Percentiles rank a stretch among this genome's conserved stretches.
These are phyloP conservation scores for Sutorius australiensis DNA, from an alignment of 768 basidiomycete species.

Conservation along the genomic window DNA sequence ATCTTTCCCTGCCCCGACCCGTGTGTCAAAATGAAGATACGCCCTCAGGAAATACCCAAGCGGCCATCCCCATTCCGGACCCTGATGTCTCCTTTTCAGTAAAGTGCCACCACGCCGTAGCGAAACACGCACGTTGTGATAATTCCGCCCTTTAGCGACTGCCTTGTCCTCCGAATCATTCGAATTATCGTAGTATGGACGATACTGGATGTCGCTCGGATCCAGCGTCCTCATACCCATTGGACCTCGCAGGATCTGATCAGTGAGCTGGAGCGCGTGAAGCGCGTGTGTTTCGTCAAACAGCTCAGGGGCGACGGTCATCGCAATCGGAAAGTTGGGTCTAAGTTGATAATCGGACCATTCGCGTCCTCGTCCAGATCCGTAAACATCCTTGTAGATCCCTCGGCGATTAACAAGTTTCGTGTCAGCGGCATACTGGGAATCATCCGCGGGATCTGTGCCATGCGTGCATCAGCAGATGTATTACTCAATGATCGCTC, in stretches of 20 bases:
- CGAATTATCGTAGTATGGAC: slow-evolving; percentile 88
- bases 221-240: slow-evolving; percentile 98
- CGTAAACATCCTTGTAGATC: slow-evolving; percentile 97
- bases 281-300: slow-evolving; percentile 82
- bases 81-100: slow-evolving; percentile 41
- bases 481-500: neutral
- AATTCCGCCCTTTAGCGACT: slow-evolving; percentile 92
- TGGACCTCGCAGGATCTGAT: slow-evolving; percentile 76
- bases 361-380: slow-evolving; percentile 80
- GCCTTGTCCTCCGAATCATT: slow-evolving; percentile 83
- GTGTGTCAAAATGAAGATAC: slow-evolving; percentile 82
- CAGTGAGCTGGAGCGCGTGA: slow-evolving; percentile 73
- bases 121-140: slow-evolving; percentile 66
- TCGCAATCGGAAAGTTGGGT: slow-evolving; percentile 91
- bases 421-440: slow-evolving; percentile 64
- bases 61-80: slow-evolving; percentile 95
- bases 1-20: slow-evolving; percentile 60
- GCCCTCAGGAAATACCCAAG: slow-evolving; percentile 94
- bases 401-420: slow-evolving; percentile 81
- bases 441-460: slow-evolving; percentile 69
- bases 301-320: slow-evolving; percentile 95
- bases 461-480: neutral
- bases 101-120: neutral
- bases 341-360: slow-evolving; percentile 98
- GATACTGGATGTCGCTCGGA: slow-evolving; percentile 81